Evolutionary conservation across 768 basidiomycete species (phyloP), one percentile per base, ranked within the genome.

Genomic region (Paxillus involutus): DNA sequence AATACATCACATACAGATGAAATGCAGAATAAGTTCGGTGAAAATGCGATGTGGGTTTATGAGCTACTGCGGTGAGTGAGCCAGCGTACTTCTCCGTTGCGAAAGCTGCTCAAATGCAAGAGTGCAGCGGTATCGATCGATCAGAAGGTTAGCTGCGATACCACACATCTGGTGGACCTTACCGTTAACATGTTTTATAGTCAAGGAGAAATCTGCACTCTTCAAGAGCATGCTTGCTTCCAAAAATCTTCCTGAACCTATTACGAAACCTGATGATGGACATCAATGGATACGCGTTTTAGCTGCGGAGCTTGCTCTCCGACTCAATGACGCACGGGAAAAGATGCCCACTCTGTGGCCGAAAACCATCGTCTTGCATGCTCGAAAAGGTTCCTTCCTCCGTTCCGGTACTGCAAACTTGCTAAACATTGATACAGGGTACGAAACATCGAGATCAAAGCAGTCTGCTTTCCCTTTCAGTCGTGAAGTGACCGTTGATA

Each of bases 221-320:
- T 87, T 82, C 57, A 98, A 97, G 75, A 93, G 91, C 62, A 98
- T 98, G 96, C 74, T 94, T 49, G 92, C 94, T 0, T 88, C 93
- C n/a, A 99, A 99, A 70, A 98, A 98, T 64, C 80, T 98, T 21
- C 84, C 88, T 0, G 82, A 84, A 33, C 82, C 89, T 0, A 84
- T 98, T 21, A 88, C 79, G 6, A 86, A 84, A 40, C 72, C 80
- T 13, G 77, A 83, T 3, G 87, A 94, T 55, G 95, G 93, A 0
- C 78, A 82, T 43, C 91, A 93, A 51, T 98, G 97, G 97, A 82
- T 99, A 44, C 80, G 88, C 10, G 88, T 98, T 10, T 81, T 98
- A 26, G 88, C 94, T 33, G 91, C 94, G 13, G 97, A 99, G 63
- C 78, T 99, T 17, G 85, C 90, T 6, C 76, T 95, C 9, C 79